Conservation (phyloP, 2,329 filamentous ascomycete genomes). For the Ambrosiella xylebori region DNA sequence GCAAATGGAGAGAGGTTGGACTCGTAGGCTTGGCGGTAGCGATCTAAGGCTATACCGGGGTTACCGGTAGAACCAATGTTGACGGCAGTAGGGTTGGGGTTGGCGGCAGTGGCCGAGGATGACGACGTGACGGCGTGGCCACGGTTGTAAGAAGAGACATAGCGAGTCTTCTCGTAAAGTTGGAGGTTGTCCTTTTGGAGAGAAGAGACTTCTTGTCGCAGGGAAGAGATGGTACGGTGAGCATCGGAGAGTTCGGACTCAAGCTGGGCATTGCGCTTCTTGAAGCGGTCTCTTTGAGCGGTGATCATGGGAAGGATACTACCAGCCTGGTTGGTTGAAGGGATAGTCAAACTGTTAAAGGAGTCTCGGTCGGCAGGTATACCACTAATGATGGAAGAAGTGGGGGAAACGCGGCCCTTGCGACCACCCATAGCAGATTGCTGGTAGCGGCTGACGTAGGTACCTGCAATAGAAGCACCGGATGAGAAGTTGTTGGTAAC, state of each 20-base stretch:
- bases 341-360: conserved; percentile 25
- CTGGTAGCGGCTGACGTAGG: conserved; percentile 66
- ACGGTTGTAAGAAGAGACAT: conserved; percentile 84
- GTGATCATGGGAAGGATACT: conserved; percentile 97
- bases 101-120: conserved; percentile 46
- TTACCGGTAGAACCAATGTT: conserved; percentile 36
- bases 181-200: conserved; percentile 92
- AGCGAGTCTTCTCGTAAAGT: conserved; percentile 93
- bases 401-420: conserved; percentile 62
- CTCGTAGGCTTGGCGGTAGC: conserved; percentile 86
- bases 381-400: conserved; percentile 96
- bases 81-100: conserved; percentile 60
- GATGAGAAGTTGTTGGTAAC: conserved; percentile 63
- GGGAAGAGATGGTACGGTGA: conserved; percentile 64
- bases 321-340: conserved; percentile 38
- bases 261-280: conserved; percentile 81
- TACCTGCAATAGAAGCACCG: conserved; percentile 82
- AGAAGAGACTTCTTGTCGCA: conserved; percentile 79
- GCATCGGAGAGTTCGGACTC: conserved; percentile 77
- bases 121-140: conserved; percentile 33
- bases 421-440: conserved; percentile 43
- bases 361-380: conserved; percentile 37
- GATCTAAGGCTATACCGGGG: conserved; percentile 55
- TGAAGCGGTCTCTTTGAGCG: conserved; percentile 93
- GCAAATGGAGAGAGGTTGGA: conserved; percentile 91